phyloP scores from a whole-genome alignment of 495 filamentous ascomycete genomes.

The Bryoglossum gracile region DNA sequence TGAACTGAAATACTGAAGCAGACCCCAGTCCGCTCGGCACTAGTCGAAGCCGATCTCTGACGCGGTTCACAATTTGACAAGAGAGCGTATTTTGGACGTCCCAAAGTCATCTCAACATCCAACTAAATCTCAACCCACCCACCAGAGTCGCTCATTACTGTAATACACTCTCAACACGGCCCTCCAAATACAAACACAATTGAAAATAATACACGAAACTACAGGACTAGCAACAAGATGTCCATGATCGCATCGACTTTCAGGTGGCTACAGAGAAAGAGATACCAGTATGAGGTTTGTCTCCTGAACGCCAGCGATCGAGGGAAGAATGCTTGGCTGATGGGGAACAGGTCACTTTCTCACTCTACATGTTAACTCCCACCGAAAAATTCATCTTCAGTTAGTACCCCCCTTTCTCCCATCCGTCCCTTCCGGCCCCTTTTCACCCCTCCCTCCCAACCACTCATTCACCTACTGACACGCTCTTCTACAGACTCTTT shows the following conservation, averaged over 20 bases:
- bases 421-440: no score
- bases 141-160: no score
- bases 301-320: neutral
- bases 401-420: constrained; percentile 11
- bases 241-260: constrained; percentile 24
- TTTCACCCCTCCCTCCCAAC: neutral
- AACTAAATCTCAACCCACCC: no score
- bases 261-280: constrained; percentile 57
- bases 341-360: constrained; percentile 53
- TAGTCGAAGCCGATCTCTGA: no score
- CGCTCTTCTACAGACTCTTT: constrained; percentile 63
- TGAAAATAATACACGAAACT: no score
- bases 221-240: constrained; percentile 16
- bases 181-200: no score
- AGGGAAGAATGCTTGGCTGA: neutral
- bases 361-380: constrained; percentile 79
- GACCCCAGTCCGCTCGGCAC: no score
- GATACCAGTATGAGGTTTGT: constrained; percentile 69
- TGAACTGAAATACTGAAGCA: no score
- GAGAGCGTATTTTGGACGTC: no score
- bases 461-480: neutral
- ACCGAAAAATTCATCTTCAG: constrained; percentile 80
- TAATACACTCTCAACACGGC: no score
- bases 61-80: no score
- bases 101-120: no score